A percentile compares a stretch with the other conserved stretches of the same genome.
phyloP scores from a whole-genome alignment of 1,284 basidiomycete species.

The Fomitopsis schrenkii region DNA sequence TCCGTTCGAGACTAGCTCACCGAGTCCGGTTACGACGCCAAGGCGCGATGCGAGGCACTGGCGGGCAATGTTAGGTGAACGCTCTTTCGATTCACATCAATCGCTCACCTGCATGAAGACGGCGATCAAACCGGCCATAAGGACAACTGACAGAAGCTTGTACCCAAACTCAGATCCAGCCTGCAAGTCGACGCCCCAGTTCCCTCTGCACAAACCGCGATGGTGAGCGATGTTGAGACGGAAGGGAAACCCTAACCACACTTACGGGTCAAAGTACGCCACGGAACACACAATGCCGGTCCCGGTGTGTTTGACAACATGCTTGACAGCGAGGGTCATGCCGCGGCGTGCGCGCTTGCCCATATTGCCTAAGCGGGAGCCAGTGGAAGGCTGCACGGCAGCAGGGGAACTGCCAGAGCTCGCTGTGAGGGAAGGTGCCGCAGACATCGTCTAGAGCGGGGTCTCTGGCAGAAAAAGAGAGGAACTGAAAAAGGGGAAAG shows the following conservation, averaged over 20 bases:
- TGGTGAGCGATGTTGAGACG: conserved; percentile 16
- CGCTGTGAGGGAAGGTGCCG: neutral
- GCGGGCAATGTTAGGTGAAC: neutral
- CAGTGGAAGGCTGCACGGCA: neutral
- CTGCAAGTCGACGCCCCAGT: conserved; percentile 75
- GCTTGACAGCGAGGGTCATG: conserved; percentile 26
- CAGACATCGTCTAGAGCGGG: neutral
- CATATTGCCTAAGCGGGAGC: neutral
- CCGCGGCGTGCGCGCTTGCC: neutral
- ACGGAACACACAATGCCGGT: conserved; percentile 49
- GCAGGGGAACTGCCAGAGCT: neutral
- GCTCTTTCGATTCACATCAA: neutral
- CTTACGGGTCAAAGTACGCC: conserved; percentile 54
- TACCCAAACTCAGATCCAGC: conserved; percentile 80
- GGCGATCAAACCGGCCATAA: conserved; percentile 85
- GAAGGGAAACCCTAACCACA: conserved; percentile 2
- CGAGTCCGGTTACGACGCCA: conserved; percentile 68
- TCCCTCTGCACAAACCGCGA: conserved; percentile 39
- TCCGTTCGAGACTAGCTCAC: conserved; percentile 29
- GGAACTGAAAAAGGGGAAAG: neutral
- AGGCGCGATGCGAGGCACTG: conserved; percentile 52
- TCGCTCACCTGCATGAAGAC: conserved; percentile 65
- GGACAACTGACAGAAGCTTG: conserved; percentile 81
- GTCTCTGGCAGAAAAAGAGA: neutral
- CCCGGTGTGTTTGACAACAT: conserved; percentile 42